Evolutionary conservation across 768 basidiomycete genomes (phyloP).

Genomic region (Lepiota brunneoincarnata): DNA sequence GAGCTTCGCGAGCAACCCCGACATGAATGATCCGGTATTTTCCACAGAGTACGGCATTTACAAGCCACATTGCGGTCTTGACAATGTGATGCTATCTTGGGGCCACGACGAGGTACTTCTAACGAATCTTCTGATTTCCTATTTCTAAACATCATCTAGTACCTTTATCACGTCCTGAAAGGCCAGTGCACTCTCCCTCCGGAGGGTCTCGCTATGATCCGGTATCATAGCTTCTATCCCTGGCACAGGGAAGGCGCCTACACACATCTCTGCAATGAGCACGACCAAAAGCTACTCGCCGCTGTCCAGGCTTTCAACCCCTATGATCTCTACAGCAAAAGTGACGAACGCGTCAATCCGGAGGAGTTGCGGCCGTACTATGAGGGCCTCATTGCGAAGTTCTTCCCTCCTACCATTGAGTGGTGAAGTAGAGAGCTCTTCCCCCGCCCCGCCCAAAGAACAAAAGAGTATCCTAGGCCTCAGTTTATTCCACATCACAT

Average conservation of each 20-base stretch:
- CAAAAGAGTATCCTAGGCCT: not conserved
- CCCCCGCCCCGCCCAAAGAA: not conserved
- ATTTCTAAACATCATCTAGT: conserved; percentile 39
- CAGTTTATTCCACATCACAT: not conserved
- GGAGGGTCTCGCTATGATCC: conserved; percentile 87
- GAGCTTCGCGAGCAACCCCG: conserved; percentile 74
- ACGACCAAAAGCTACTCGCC: conserved; percentile 58
- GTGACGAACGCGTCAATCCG: conserved; percentile 62
- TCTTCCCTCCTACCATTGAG: conserved; percentile 77
- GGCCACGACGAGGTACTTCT: conserved; percentile 80
- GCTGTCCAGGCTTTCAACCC: conserved; percentile 90
- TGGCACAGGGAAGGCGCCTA: conserved; percentile 93
- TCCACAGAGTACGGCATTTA: conserved; percentile 76
- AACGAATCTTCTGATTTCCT: not conserved
- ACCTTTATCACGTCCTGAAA: conserved; percentile 81
- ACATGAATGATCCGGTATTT: conserved; percentile 60
- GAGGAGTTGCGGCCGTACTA: conserved; percentile 81
- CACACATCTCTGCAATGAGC: conserved; percentile 71
- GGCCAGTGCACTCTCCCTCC: conserved; percentile 78
- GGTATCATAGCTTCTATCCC: conserved; percentile 94
- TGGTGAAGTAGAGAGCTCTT: conserved; percentile 69
- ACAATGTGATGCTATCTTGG: conserved; percentile 87
- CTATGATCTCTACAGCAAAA: conserved; percentile 92
- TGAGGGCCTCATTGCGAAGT: conserved; percentile 75
- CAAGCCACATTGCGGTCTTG: conserved; percentile 73